Percentiles rank a stretch among this genome's conserved stretches.
Conservation (phyloP, 495 filamentous ascomycete species). For the Aspergillus bridgeri region DNA sequence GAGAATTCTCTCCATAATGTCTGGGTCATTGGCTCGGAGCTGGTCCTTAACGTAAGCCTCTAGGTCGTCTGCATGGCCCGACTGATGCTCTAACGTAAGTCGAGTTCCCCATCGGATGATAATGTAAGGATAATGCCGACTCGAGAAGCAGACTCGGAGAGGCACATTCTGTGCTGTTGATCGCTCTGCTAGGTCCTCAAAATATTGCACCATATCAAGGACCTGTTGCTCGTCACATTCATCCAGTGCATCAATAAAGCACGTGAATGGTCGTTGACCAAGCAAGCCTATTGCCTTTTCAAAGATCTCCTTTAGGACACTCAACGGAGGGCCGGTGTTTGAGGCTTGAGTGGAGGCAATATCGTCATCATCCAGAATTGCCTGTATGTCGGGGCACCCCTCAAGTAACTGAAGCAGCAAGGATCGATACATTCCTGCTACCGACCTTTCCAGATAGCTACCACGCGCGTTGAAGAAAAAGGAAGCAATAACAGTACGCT, state of each 20-base stretch:
- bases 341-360: constrained; percentile 4
- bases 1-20: constrained; percentile 22
- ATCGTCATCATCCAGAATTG: constrained; percentile 24
- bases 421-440: constrained; percentile 54
- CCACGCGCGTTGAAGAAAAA: constrained; percentile 56
- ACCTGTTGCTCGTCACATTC: constrained; percentile 37
- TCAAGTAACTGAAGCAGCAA: constrained; percentile 36
- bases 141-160: constrained; percentile 44
- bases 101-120: constrained; percentile 27
- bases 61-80: constrained; percentile 28
- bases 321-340: constrained; percentile 11
- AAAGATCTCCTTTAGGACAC: constrained; percentile 21
- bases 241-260: constrained; percentile 42
- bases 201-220: constrained; percentile 36
- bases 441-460: constrained; percentile 46
- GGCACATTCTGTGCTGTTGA: constrained; percentile 11
- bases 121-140: constrained; percentile 50
- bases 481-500: constrained; percentile 26
- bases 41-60: constrained; percentile 19
- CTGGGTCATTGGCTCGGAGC: constrained; percentile 19
- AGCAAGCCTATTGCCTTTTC: constrained; percentile 18
- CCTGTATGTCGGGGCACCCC: constrained; percentile 24
- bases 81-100: constrained; percentile 27
- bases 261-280: constrained; percentile 20
- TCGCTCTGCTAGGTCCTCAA: constrained; percentile 30